Base-by-base conservation (phyloP, 2,329 filamentous ascomycete species). In the Trichoderma guizhouense region DNA sequence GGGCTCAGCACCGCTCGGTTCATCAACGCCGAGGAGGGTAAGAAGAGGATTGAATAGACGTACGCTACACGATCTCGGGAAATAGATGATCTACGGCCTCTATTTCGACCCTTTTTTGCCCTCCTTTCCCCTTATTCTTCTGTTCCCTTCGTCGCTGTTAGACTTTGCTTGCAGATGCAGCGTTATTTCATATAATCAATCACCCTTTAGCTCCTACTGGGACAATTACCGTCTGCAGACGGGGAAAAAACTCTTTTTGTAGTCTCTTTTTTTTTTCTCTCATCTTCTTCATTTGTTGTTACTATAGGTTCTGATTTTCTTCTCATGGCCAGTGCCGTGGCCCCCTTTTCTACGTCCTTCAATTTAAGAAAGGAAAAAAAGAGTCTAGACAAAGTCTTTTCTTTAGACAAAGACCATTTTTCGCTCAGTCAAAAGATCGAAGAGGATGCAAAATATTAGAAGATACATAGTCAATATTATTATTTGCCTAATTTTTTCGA, bases 1-100 rank as follows among this genome's bases (percentile, higher is more conserved):
- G 94, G 94, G 3, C 88, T 93, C 74, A 97, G 94, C 83, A 93
- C 93, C 75, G 91, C 92, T 57, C 87, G 93, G 73, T 91, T 97
- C 76, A 88, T 93, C 36, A 96, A 92, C 76, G 89, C 97, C 69
- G 96, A 99, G 81, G 96, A 99, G 83, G 96, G 96, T 68, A 99
- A 99, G 88, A 99, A 98, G 88, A 93, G 96, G 80, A 97, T 97
- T 79, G 96, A 99, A 81, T 95, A 88, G 76, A 77, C 28, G 28
- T 51, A n/a, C 32, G 12, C n/a, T 32, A 11, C 12, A 30, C 18
- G 65, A 24, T 18, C 64, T 39, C 47, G 67, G 60, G n/a, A 32
- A n/a, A 60, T 24, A 28, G 12, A 55, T n/a, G 15, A 39, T 60
- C 18, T n/a, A 7, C 9, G 32, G 39, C 15, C 34, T 65, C 53